Evolutionary conservation across 2,329 filamentous ascomycete species (phyloP).

Genomic region (Penicillium sp.): DNA sequence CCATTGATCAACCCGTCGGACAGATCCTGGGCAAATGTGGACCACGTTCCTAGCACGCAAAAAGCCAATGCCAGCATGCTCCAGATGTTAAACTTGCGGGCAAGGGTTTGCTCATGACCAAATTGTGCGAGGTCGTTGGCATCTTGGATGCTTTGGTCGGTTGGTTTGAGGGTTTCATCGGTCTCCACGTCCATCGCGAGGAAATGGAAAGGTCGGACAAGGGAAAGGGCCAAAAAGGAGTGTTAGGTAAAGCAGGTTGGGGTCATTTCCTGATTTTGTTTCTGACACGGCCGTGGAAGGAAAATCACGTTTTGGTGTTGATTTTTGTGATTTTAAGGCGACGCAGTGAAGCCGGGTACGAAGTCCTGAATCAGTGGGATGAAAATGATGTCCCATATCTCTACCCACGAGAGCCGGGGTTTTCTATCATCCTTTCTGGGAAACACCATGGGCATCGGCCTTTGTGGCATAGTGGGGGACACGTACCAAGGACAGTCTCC

Average conservation of each 20-base stretch:
- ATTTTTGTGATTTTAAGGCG: background rate
- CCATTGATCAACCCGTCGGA: conserved; percentile 54
- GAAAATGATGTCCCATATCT: background rate
- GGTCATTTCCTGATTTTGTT: conserved; percentile 13
- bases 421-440: conserved; percentile 14
- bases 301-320: background rate
- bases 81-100: conserved; percentile 52
- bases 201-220: background rate
- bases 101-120: conserved; percentile 44
- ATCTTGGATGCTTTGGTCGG: conserved; percentile 38
- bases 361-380: background rate
- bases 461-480: conserved; percentile 11
- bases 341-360: background rate
- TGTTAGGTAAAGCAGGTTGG: background rate
- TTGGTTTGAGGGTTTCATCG: conserved; percentile 16
- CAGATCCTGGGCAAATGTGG: conserved; percentile 55
- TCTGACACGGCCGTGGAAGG: background rate
- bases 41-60: conserved; percentile 57
- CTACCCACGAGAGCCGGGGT: conserved; percentile 8
- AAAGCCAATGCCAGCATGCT: conserved; percentile 60
- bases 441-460: conserved; percentile 17
- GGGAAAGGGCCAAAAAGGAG: background rate
- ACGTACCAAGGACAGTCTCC: conserved; percentile 9
- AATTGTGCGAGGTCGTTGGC: conserved; percentile 42
- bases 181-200: conserved; percentile 17